These are phyloP conservation scores for Ogataea paraovalis DNA, from an alignment of 805 yeast genomes.

Conservation along the genomic window DNA sequence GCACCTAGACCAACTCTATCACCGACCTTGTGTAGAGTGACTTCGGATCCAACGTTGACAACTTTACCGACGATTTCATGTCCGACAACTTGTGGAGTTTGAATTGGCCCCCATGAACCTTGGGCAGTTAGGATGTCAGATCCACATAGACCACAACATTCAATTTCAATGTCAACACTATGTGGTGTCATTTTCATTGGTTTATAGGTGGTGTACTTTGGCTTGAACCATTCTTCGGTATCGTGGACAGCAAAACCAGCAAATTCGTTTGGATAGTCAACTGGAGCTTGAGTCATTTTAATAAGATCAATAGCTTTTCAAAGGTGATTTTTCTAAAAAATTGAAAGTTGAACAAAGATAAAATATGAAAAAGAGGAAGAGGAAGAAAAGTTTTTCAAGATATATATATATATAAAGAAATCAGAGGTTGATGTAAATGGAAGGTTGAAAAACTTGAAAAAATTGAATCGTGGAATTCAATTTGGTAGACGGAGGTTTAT, in stretches of 20 bases:
- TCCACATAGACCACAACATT: constrained; percentile 67
- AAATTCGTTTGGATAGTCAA: constrained; percentile 50
- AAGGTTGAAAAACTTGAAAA: background rate
- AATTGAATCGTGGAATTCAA: too few species aligned
- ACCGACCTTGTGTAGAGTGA: constrained; percentile 36
- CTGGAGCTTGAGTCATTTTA: constrained; percentile 9
- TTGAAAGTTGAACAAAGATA: background rate
- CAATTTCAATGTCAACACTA: constrained; percentile 56
- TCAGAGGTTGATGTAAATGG: background rate
- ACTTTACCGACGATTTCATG: constrained; percentile 43
- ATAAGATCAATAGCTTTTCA: too few species aligned
- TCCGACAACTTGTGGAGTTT: constrained; percentile 45
- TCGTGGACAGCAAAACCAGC: constrained; percentile 53
- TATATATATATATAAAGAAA: background rate
- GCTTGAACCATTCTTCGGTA: constrained; percentile 51
- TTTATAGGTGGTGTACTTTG: constrained; percentile 45
- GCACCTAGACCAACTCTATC: constrained; percentile 47
- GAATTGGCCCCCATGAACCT: constrained; percentile 40
- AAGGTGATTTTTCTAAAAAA: background rate
- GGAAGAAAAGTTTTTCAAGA: background rate
- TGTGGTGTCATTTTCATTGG: constrained; percentile 42
- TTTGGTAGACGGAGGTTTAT: background rate
- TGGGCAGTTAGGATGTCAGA: constrained; percentile 51
- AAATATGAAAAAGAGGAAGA: background rate
- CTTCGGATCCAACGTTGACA: constrained; percentile 35